Percentiles rank a stretch among this genome's conserved stretches.
Evolutionary conservation across 805 yeast genomes (phyloP).

Genomic region (Saccharomyces kudriavzevii): DNA sequence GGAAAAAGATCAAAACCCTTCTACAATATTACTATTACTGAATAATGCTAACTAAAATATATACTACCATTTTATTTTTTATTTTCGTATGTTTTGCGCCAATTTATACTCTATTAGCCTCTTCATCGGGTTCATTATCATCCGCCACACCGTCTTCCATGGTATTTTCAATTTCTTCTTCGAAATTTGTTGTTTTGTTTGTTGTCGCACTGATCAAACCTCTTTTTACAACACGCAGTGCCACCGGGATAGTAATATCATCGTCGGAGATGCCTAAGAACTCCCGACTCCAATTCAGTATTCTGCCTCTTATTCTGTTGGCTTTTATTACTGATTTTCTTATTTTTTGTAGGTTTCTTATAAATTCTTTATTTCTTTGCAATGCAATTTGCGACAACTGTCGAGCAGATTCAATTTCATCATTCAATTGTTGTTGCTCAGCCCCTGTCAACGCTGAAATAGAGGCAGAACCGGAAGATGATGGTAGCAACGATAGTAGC

Average conservation of each 20-base stretch:
- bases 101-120: not conserved
- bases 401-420: conserved; percentile 59
- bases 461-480: not conserved
- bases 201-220: conserved; percentile 32
- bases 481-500: conserved; percentile 9
- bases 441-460: conserved; percentile 5
- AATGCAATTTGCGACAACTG: conserved; percentile 70
- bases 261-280: conserved; percentile 59
- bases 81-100: not conserved
- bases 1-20: not conserved
- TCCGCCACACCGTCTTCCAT: conserved; percentile 26
- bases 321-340: conserved; percentile 74
- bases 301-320: conserved; percentile 59
- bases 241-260: conserved; percentile 33
- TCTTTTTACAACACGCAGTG: conserved; percentile 29
- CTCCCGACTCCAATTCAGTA: conserved; percentile 79
- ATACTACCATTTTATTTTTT: not conserved
- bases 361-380: conserved; percentile 80
- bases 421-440: conserved; percentile 28
- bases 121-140: conserved; percentile 6
- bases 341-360: conserved; percentile 64
- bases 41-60: not conserved
- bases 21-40: not conserved
- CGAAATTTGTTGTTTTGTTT: conserved; percentile 15
- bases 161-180: conserved; percentile 12